Percentiles rank a stretch among this genome's conserved stretches.
These are phyloP conservation scores for Amauroascus verrucosus DNA, from an alignment of 2,329 filamentous ascomycete genomes.

Conservation along the genomic window DNA sequence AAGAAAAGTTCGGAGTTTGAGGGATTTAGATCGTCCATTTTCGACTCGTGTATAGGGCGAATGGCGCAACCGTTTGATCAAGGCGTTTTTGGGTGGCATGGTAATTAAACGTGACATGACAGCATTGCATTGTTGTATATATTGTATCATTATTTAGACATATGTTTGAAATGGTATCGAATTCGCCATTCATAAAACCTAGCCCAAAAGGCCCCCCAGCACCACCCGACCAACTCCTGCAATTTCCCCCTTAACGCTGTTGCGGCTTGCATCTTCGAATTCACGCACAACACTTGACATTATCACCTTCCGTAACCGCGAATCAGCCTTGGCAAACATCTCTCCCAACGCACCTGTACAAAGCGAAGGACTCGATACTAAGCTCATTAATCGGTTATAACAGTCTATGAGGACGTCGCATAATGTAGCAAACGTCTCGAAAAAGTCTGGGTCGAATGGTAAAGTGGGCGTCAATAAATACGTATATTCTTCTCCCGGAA, in stretches of 20 bases:
- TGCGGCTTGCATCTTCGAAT: constrained; percentile 78
- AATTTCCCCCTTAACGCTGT: constrained; percentile 67
- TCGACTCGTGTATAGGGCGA: neutral
- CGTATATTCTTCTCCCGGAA: constrained; percentile 77
- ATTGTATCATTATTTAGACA: constrained; percentile 9
- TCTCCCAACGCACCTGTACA: constrained; percentile 65
- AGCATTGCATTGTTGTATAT: constrained; percentile 9
- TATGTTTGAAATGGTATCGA: neutral
- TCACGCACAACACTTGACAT: constrained; percentile 79
- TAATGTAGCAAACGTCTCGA: constrained; percentile 88
- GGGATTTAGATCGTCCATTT: neutral
- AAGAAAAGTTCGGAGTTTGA: constrained; percentile 9
- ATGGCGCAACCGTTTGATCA: neutral
- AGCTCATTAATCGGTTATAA: constrained; percentile 65
- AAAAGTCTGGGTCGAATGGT: constrained; percentile 94
- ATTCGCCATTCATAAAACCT: constrained; percentile 4
- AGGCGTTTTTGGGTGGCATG: constrained; percentile 4
- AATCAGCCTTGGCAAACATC: constrained; percentile 81
- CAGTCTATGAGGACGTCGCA: constrained; percentile 93
- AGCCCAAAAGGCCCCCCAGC: constrained; percentile 66
- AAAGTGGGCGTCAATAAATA: constrained; percentile 82
- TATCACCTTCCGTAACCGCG: constrained; percentile 76
- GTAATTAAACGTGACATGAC: constrained; percentile 7
- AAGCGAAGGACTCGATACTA: constrained; percentile 65
- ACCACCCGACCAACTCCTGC: constrained; percentile 81